Evolutionary conservation across 148 eudicot genomes (phyloP).

Genomic region (Vaccinium corymbosum): DNA sequence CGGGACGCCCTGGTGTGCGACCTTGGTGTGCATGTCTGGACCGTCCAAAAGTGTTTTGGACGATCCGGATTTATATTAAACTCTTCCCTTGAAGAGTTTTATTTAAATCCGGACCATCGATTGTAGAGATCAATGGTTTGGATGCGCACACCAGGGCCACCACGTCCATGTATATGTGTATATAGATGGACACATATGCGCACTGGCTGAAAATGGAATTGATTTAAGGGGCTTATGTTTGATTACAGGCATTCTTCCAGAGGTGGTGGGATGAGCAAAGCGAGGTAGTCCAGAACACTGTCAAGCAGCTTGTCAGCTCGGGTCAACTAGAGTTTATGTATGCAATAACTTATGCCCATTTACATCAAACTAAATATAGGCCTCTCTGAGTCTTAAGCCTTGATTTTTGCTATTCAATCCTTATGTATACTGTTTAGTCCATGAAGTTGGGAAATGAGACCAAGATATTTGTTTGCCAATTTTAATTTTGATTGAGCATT

Average conservation of each 20-base stretch:
- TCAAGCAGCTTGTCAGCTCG: slow-evolving; percentile 56
- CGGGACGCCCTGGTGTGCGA: too few species aligned
- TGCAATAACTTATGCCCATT: slow-evolving; percentile 1
- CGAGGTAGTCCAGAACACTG: slow-evolving; percentile 42
- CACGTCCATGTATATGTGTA: too few species aligned
- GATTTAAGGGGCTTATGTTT: not conserved
- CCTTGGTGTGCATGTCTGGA: too few species aligned
- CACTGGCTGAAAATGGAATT: not conserved
- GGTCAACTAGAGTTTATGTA: slow-evolving; percentile 97
- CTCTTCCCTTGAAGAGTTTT: too few species aligned
- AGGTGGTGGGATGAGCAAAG: slow-evolving; percentile 95
- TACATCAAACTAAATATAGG: not conserved
- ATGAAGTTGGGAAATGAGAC: slow-evolving; percentile 1
- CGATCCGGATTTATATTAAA: too few species aligned
- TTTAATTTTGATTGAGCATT: slow-evolving; percentile 11
- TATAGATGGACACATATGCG: not conserved
- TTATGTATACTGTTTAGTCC: not conserved
- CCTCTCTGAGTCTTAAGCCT: not conserved
- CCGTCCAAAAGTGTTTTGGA: too few species aligned
- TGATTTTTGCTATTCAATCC: not conserved
- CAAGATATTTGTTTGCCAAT: not conserved
- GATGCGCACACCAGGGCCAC: too few species aligned
- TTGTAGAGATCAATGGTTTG: too few species aligned
- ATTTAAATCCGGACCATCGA: too few species aligned
- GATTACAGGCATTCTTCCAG: slow-evolving; percentile 85